These are phyloP conservation scores for Panaeolus cyanescens DNA, from an alignment of 768 basidiomycete species.

Conservation along the genomic window DNA sequence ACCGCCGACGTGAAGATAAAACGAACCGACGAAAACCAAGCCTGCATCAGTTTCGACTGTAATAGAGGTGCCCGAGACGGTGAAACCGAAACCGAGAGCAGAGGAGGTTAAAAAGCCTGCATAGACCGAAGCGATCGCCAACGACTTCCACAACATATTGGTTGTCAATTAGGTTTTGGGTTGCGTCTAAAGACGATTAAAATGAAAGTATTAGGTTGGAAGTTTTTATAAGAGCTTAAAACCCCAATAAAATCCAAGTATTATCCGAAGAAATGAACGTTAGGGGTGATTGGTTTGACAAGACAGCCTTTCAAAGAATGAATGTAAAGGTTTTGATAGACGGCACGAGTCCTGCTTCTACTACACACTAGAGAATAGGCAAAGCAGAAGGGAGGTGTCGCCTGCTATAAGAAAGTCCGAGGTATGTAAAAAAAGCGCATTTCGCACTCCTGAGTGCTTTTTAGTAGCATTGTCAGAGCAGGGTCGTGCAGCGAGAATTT, in stretches of 20 bases:
- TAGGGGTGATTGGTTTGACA: neutral
- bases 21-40: conserved; percentile 33
- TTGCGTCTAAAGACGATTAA: neutral
- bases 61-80: conserved; percentile 28
- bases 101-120: conserved; percentile 5
- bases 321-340: neutral
- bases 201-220: neutral
- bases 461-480: neutral
- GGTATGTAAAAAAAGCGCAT: conserved; percentile 3
- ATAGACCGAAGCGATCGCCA: conserved; percentile 14
- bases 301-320: neutral
- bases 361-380: neutral
- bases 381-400: conserved; percentile 12
- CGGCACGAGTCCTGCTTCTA: neutral
- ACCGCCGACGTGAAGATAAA: neutral
- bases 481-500: neutral
- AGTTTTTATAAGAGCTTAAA: neutral
- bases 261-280: neutral
- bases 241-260: conserved; percentile 2
- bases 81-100: conserved; percentile 27
- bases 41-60: conserved; percentile 33
- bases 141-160: conserved; percentile 6
- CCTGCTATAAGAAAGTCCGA: conserved; percentile 5
- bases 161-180: neutral
- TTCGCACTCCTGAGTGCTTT: neutral